Percentiles rank a stretch among this genome's conserved stretches.
Conservation (phyloP, 345 rosid species). For the Camelina hispida region DNA sequence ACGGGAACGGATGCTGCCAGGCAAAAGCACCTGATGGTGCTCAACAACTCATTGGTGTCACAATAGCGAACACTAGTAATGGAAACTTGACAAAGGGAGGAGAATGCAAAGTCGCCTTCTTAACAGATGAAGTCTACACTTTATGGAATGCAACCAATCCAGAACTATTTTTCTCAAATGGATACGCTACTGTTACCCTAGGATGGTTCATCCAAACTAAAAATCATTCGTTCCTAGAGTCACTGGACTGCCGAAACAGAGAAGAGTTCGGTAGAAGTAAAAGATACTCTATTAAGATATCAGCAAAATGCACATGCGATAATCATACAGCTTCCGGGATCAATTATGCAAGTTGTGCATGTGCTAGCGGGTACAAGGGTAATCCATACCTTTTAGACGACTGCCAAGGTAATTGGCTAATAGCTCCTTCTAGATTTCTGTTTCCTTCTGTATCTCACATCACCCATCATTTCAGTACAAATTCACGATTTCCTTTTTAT, state of each 20-base stretch:
- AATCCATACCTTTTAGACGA: slow-evolving; percentile 32
- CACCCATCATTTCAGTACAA: too few species aligned
- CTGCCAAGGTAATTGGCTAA: slow-evolving; percentile 40
- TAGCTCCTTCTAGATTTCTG: slow-evolving; percentile 19
- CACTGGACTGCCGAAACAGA: not conserved
- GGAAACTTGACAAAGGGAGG: not conserved
- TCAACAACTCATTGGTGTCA: not conserved
- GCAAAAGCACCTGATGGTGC: not conserved
- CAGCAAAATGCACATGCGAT: slow-evolving; percentile 15
- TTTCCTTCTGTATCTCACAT: too few species aligned
- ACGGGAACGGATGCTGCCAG: not conserved
- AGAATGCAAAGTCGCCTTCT: not conserved
- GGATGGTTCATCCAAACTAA: slow-evolving; percentile 15
- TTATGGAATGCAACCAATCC: not conserved
- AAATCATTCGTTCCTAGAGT: not conserved
- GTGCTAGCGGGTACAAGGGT: slow-evolving; percentile 39
- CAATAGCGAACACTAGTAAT: not conserved
- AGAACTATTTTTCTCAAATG: not conserved
- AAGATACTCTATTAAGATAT: too few species aligned
- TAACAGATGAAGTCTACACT: not conserved
- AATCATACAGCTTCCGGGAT: not conserved
- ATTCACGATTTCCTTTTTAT: too few species aligned
- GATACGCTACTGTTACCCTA: not conserved
- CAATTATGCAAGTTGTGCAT: slow-evolving; percentile 31
- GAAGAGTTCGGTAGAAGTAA: not conserved